A percentile compares a stretch with the other conserved stretches of the same genome.
phyloP scores from a whole-genome alignment of 345 rosid species.

The Camelina sativa region DNA sequence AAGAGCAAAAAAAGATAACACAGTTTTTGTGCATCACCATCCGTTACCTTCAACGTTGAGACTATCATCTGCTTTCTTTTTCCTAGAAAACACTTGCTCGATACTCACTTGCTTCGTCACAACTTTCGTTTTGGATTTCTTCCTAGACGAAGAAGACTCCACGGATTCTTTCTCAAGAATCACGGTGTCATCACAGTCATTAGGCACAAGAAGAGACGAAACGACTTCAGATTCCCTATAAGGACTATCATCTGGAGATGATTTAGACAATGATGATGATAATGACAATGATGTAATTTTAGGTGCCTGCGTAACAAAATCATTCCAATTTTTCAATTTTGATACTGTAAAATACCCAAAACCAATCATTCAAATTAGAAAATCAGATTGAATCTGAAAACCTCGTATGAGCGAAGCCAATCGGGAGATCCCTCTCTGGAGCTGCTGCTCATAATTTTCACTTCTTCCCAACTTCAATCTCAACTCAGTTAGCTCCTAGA shows the following conservation, averaged over 20 bases:
- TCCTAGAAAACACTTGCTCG: constrained; percentile 38
- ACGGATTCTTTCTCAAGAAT: constrained; percentile 28
- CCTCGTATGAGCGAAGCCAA: constrained; percentile 80
- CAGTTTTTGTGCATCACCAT: constrained; percentile 4
- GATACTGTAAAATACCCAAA: neutral
- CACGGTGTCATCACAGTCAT: constrained; percentile 25
- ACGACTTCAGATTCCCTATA: constrained; percentile 37
- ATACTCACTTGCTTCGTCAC: constrained; percentile 38
- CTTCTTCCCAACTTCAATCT: constrained; percentile 4
- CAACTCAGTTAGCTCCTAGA: constrained; percentile 16
- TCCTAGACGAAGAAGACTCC: constrained; percentile 32
- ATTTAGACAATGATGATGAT: constrained; percentile 60
- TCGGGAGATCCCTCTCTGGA: constrained; percentile 83
- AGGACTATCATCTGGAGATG: constrained; percentile 52
- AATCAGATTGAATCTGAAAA: constrained; percentile 31
- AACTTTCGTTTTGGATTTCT: constrained; percentile 41
- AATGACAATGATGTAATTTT: constrained; percentile 48
- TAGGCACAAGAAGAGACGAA: constrained; percentile 40
- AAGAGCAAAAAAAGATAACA: neutral
- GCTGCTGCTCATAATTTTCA: constrained; percentile 61
- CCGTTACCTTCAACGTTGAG: constrained; percentile 42
- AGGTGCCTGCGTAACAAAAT: constrained; percentile 61
- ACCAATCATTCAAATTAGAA: neutral
- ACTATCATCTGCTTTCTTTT: constrained; percentile 46
- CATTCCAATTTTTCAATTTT: constrained; percentile 14